Evolutionary conservation across 768 basidiomycete species (phyloP).

Genomic region (Clathrus columnatus): DNA sequence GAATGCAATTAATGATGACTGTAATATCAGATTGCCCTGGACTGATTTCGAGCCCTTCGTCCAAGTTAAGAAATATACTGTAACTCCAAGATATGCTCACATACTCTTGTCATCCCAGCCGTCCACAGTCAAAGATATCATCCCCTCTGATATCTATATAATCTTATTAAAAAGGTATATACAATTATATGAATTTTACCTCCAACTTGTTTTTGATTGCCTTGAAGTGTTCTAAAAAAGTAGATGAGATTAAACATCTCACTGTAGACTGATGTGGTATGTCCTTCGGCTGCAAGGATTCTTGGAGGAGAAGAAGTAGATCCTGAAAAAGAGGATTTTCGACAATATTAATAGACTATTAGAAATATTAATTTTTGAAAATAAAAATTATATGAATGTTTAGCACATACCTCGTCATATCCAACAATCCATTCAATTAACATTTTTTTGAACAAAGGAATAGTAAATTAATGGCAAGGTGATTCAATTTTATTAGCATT

Average conservation of each 20-base stretch:
- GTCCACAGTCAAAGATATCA: neutral
- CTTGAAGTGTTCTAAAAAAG: conserved; percentile 19
- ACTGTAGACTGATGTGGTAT: conserved; percentile 29
- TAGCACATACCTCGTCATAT: neutral
- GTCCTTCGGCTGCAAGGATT: conserved; percentile 21
- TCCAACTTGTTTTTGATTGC: conserved; percentile 17
- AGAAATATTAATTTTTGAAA: neutral
- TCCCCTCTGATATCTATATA: neutral
- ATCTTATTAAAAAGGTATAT: neutral
- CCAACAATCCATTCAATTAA: neutral
- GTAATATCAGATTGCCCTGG: neutral
- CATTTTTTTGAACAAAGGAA: neutral
- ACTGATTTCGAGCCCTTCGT: neutral
- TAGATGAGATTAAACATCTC: conserved; percentile 20
- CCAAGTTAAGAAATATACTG: neutral
- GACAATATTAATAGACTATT: conserved; percentile 30
- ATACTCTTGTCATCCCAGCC: conserved; percentile 1
- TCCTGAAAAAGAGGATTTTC: conserved; percentile 27
- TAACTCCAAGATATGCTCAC: neutral
- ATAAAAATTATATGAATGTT: neutral
- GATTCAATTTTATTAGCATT: neutral
- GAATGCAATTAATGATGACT: neutral
- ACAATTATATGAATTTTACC: conserved; percentile 13
- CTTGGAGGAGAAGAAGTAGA: conserved; percentile 22
- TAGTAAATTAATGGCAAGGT: neutral